Conservation (phyloP, 805 yeast genomes). For the Candida berthetii region DNA sequence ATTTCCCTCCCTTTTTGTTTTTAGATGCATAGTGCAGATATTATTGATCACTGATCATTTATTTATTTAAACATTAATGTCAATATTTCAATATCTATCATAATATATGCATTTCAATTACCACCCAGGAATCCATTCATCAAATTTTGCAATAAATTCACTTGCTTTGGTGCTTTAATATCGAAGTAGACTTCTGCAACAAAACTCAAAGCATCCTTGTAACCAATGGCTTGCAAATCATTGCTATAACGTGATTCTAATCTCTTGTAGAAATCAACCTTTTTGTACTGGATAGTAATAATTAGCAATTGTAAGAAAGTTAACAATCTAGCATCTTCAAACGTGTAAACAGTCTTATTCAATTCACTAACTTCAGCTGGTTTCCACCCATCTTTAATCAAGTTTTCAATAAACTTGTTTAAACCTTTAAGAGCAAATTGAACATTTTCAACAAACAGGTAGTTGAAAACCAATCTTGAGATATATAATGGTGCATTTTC, state of each 20-base stretch:
- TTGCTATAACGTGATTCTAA: conserved; percentile 45
- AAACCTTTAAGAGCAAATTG: conserved; percentile 46
- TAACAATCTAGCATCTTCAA: conserved; percentile 39
- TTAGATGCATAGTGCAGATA: too few species aligned
- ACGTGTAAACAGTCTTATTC: conserved; percentile 24
- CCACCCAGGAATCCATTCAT: conserved; percentile 67
- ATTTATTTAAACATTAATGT: too few species aligned
- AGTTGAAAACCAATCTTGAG: conserved; percentile 68
- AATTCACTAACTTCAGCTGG: conserved; percentile 12
- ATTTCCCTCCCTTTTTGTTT: too few species aligned
- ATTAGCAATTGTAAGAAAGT: conserved; percentile 68
- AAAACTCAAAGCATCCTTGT: conserved; percentile 40
- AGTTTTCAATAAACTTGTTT: conserved; percentile 26
- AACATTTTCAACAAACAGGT: conserved; percentile 60
- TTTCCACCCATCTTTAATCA: conserved; percentile 16
- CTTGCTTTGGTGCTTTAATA: conserved; percentile 44
- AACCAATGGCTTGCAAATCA: conserved; percentile 26
- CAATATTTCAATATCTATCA: too few species aligned
- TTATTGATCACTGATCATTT: too few species aligned
- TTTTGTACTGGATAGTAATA: conserved; percentile 46
- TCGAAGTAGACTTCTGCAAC: conserved; percentile 62
- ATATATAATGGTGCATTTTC: conserved; percentile 23
- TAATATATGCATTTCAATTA: background rate
- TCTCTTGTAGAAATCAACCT: conserved; percentile 46
- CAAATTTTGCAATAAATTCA: conserved; percentile 60